Base-by-base conservation (phyloP, 768 basidiomycete genomes). In the Termitomyces sp. region DNA sequence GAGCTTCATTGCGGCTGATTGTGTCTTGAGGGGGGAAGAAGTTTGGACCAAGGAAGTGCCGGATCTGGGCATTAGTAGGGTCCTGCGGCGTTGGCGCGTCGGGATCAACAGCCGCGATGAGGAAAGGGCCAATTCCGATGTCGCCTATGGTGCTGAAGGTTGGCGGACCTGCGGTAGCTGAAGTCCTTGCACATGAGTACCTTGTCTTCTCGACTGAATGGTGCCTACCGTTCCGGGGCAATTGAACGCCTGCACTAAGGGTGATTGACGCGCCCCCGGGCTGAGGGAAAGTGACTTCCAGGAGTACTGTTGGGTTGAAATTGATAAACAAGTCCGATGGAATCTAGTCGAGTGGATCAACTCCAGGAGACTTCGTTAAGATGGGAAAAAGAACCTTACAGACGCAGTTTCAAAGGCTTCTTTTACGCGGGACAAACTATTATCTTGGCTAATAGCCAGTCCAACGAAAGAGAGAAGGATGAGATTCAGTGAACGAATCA, bases 81-180 rank as follows among this genome's bases (percentile, higher is more conserved):
- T 61, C 66, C 60, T 79, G 76, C 1, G 81, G 80, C n/a, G 79
- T 79, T 8, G 79, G 79, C 10, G 76, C 79, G 59, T 82, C 81
- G 5, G 76, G 81, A 59, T 81, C 80, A 3, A 81, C 75, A 10
- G 71, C 61, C 0, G 75, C 74, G 12, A 82, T 62, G 16, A 82
- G 77, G 62, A 78, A 82, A 0, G 79, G 79, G 0, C 78, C 79
- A 12, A 29, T 55, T 18, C 61, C 58, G 13, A 53, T 55, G 13
- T 64, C 50, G 8, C 70, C 72, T 20, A 62, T 57, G 36, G 72
- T 61, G 51, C 59, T 59, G 64, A 74, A 77, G 2, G 63, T 63
- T 4, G 75, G 75, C 3, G 73, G 76, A 0, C 70, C 70, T 0
- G 66, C 74, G 13, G 77, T 77, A 7, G 66, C 77, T 78, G 55